Evolutionary conservation across 1,284 basidiomycete species (phyloP), one percentile per base, ranked within the genome.

Genomic region (Leccinum huronense): DNA sequence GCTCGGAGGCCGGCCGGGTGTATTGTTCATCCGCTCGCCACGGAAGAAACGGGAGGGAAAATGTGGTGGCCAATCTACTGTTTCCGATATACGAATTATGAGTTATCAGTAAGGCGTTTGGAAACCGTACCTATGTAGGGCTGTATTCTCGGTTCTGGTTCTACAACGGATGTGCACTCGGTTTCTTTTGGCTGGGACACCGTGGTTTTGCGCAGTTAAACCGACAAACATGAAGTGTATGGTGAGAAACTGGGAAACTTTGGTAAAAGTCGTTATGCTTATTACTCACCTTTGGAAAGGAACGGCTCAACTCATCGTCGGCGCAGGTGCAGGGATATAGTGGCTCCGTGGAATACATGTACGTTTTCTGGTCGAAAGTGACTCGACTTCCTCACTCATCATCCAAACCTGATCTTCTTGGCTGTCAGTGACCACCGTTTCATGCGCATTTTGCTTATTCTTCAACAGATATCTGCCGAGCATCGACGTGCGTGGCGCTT

Each of bases 281-380:
- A 23, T 23, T 1, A 16, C 63, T 75, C 33, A 73, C 5, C 13
- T 11, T 3, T 77, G 11, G 36, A 48, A 59, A 84, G 84, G 83
- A 58, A 83, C 82, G 6, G 80, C 80, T 1, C 82, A 86, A 58
- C 70, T 85, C 11, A 60, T 84, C 19, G 78, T 85, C 23, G 23
- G 23, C 7, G 83, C 84, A 3, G 84, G 82, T 5, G 78, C 74
- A 1, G 76, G 78, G 0, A 84, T 86, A 51, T 79, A 1, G 79
- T 76, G 1, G 78, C 78, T 6, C 69, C 82, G 0, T 85, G 82
- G 81, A 78, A 85, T 68, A 85, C 83, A 13, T 85, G 84, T 83
- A 55, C 13, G 79, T 59, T 64, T 19, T 10, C 33, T 19, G 13
- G 6, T 57, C 55, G 2, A 19, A 19, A 23, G 23, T 23, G 23